Evolutionary conservation across 2,329 filamentous ascomycete species (phyloP).

Genomic region (Alternaria sp.): DNA sequence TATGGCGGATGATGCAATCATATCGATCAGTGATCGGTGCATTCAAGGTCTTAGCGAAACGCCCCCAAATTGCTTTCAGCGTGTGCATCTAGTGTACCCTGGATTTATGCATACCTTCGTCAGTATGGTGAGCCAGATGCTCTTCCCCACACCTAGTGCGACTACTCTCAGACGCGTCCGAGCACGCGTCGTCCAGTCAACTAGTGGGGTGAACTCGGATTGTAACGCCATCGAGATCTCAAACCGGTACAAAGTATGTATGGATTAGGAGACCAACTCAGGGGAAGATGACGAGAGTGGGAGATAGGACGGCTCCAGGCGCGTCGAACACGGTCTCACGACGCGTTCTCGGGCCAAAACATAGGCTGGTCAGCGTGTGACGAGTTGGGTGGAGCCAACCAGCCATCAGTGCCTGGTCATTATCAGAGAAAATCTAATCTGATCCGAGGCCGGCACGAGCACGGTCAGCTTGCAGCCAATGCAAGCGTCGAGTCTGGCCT

Average conservation of each 20-base stretch:
- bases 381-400: constrained; percentile 16
- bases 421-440: constrained; percentile 36
- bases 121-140: background rate
- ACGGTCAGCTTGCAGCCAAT: constrained; percentile 26
- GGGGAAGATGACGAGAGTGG: background rate
- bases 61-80: background rate
- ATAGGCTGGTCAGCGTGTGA: constrained; percentile 7
- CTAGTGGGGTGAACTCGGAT: constrained; percentile 5
- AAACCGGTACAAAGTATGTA: background rate
- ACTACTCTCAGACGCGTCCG: constrained; percentile 13
- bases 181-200: constrained; percentile 21
- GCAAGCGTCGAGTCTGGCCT: constrained; percentile 17
- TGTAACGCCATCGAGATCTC: constrained; percentile 8
- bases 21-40: background rate
- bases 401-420: constrained; percentile 16
- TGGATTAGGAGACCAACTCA: background rate
- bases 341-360: constrained; percentile 3
- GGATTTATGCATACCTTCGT: background rate
- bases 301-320: constrained; percentile 7
- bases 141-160: constrained; percentile 6
- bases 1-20: background rate
- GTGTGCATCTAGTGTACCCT: background rate
- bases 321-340: constrained; percentile 9
- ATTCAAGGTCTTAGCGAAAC: background rate
- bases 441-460: constrained; percentile 30